Evolutionary conservation across 2,329 filamentous ascomycete genomes (phyloP).

Genomic region (Penicillium sp.): DNA sequence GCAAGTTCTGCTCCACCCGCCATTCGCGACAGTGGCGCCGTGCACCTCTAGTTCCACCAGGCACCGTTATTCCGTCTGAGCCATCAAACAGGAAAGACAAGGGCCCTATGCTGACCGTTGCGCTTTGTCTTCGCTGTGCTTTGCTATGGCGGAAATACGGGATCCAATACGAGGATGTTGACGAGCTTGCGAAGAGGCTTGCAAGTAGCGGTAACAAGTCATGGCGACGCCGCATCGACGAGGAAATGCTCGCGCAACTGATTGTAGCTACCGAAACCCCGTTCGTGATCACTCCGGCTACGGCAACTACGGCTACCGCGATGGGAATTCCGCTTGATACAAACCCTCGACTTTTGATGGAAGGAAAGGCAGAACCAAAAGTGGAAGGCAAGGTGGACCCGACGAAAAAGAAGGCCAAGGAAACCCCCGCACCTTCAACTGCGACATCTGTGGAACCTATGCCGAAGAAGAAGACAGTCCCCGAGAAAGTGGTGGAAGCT

Average conservation of each 20-base stretch:
- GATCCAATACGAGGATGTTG: slow-evolving; percentile 88
- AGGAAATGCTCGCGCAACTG: slow-evolving; percentile 58
- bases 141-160: slow-evolving; percentile 92
- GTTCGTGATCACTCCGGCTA: slow-evolving; percentile 36
- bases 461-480: slow-evolving; percentile 55
- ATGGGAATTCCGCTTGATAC: slow-evolving; percentile 36
- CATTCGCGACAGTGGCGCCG: slow-evolving; percentile 82
- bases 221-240: slow-evolving; percentile 82
- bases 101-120: slow-evolving; percentile 62
- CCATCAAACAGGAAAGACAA: slow-evolving; percentile 63
- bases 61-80: slow-evolving; percentile 60
- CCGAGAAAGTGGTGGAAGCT: slow-evolving; percentile 49
- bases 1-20: slow-evolving; percentile 81
- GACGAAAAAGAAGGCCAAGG: slow-evolving; percentile 52
- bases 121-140: slow-evolving; percentile 81
- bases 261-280: slow-evolving; percentile 40
- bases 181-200: slow-evolving; percentile 83
- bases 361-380: slow-evolving; percentile 32
- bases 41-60: slow-evolving; percentile 67
- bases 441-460: slow-evolving; percentile 38
- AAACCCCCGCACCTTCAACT: slow-evolving; percentile 42
- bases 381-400: slow-evolving; percentile 37
- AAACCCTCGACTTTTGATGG: slow-evolving; percentile 25
- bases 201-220: slow-evolving; percentile 68
- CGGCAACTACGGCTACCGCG: slow-evolving; percentile 38